Conservation (phyloP, 306 rosid genomes). For the Canavalia ensiformis region DNA sequence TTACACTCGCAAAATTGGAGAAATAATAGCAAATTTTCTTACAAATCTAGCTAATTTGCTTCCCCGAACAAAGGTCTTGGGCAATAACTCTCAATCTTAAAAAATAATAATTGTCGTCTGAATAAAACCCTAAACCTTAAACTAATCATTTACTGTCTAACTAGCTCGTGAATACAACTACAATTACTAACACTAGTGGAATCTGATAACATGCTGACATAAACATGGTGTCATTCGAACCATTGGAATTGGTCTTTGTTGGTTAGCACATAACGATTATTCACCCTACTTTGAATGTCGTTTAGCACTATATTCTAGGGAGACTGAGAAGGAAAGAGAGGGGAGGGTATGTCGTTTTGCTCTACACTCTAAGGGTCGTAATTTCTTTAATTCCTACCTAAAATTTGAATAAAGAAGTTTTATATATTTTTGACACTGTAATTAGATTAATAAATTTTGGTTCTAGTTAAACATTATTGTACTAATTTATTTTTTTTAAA, state of each 20-base stretch:
- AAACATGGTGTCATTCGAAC: constrained; percentile 60
- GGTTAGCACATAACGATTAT: neutral
- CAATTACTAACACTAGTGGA: constrained; percentile 19
- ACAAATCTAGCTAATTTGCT: constrained; percentile 5
- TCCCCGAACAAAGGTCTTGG: neutral
- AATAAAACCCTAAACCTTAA: neutral
- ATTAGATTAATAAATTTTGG: neutral
- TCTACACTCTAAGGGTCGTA: neutral
- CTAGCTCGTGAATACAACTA: neutral
- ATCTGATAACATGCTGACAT: constrained; percentile 60
- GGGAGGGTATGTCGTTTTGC: neutral
- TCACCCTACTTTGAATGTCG: constrained; percentile 17
- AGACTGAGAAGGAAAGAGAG: neutral
- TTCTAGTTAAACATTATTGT: no score
- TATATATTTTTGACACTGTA: no score
- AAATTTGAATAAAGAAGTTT: neutral
- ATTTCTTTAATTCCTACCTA: neutral
- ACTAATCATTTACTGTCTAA: constrained; percentile 39
- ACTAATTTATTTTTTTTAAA: no score
- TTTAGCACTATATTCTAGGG: neutral
- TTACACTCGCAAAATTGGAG: constrained; percentile 27
- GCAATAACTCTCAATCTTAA: constrained; percentile 22
- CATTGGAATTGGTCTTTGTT: constrained; percentile 12
- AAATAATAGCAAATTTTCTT: neutral
- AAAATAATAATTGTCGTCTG: neutral